These are phyloP conservation scores for Clarireedia homoeocarpa DNA, from an alignment of 2,329 filamentous ascomycete genomes.

Conservation along the genomic window DNA sequence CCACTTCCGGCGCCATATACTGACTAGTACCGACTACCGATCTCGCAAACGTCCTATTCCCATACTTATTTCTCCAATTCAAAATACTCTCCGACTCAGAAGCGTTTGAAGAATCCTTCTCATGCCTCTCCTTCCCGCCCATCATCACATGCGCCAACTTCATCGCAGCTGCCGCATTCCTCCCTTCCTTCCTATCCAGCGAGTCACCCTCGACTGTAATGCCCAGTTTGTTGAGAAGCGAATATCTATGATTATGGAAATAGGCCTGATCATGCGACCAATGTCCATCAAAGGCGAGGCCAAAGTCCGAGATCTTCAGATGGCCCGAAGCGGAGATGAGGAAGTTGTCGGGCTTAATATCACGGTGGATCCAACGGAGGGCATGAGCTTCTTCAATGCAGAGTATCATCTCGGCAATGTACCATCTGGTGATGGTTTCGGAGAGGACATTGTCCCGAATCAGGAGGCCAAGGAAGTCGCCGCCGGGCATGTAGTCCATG, in stretches of 20 bases:
- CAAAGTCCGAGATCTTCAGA: constrained; percentile 93
- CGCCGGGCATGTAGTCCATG: constrained; percentile 98
- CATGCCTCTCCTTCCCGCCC: constrained; percentile 32
- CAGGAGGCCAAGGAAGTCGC: constrained; percentile 82
- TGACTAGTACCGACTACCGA: constrained; percentile 93
- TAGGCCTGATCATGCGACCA: constrained; percentile 89
- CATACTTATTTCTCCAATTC: constrained; percentile 60
- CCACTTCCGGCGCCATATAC: constrained; percentile 96
- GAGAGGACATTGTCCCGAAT: constrained; percentile 77
- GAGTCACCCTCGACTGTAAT: constrained; percentile 68
- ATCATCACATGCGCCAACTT: constrained; percentile 34
- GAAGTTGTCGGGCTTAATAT: constrained; percentile 97
- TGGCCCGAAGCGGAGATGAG: constrained; percentile 83
- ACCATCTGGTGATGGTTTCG: constrained; percentile 74
- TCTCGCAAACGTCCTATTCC: constrained; percentile 65
- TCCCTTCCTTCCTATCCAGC: constrained; percentile 54
- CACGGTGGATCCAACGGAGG: constrained; percentile 85
- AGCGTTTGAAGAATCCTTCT: constrained; percentile 27
- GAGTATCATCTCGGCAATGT: constrained; percentile 91
- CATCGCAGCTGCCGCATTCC: constrained; percentile 33
- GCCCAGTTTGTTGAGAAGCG: constrained; percentile 66
- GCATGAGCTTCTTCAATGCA: constrained; percentile 89
- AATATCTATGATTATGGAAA: constrained; percentile 76
- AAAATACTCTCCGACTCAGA: constrained; percentile 44
- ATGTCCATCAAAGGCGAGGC: constrained; percentile 88